Evolutionary conservation across 768 basidiomycete genomes (phyloP), one percentile per base, ranked within the genome.

Genomic region (Amanita muscaria): DNA sequence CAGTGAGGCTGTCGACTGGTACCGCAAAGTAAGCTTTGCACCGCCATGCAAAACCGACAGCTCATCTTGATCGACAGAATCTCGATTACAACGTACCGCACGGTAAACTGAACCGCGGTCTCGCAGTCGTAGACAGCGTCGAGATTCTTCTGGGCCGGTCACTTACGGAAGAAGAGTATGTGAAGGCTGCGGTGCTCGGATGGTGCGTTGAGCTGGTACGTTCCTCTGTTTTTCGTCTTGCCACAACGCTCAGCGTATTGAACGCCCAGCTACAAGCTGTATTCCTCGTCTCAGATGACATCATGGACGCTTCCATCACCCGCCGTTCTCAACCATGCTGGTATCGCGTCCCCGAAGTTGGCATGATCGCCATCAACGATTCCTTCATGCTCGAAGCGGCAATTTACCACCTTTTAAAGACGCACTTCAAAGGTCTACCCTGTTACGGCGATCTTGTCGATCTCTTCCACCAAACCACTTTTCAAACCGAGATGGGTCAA

Each of bases 241-340:
- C n/a, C n/a, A n/a, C n/a, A 22, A 24, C 9, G 10, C 14, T 23
- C 7, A 19, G 35, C 19, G 40, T 24, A 14, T 32, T 27, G 14
- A n/a, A 24, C 43, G 36, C 34, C 21, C 90, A 45, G 44, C 77
- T 99, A 6, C 94, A 98, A 82, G 92, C 91, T 0, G 96, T 84
- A 66, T 97, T 98, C 82, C 79, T 98, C 45, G 90, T 96, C 45
- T 77, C 89, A 3, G 90, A 99, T 64, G 94, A 98, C 63, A 92
- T 98, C 56, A 99, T 99, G 96, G 94, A 99, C 59, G 62, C 74
- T 15, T 89, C 87, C 37, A 83, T 98, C 54, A 97, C 94, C 9
- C 84, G 94, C 19, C 83, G 94, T 8, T 83, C 85, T 3, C 93
- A 96, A 63, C 86, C 92, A 2, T 99, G 94, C 67, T 99, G 89